Base-by-base conservation (phyloP, 352 stramenopile genomes). In the Globisporangium polare region DNA sequence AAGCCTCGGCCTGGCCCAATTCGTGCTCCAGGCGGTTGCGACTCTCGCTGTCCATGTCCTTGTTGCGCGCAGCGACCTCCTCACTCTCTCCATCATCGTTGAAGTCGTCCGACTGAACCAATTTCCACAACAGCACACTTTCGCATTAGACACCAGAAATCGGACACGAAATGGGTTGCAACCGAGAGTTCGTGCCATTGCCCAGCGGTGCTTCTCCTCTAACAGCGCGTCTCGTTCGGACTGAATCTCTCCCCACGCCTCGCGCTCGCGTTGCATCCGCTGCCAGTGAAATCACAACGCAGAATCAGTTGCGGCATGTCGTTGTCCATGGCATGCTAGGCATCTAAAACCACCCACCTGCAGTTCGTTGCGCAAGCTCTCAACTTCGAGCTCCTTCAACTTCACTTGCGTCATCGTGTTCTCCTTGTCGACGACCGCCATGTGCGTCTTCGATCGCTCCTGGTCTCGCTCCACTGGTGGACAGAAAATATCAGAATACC, bases 131-230 rank as follows among this genome's bases (percentile, higher is more conserved):
- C 2, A 12, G n/a, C 17, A 45, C 29, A 33, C 5, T 33, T 9
- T 33, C 29, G 8, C 29, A 33, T 33, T 33, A 33, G 29, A 33
- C 29, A 33, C 29, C 29, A 33, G 29, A 33, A 33, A 33, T 33
- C 29, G 29, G 8, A 33, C 8, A 33, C 29, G 29, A 7, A 33
- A 33, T 33, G 29, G 29, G 5, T 33, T 33, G 29, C 29, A 33
- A 33, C 5, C 8, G 29, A 33, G 29, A 33, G 13, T 17, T 63
- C 69, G 20, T 62, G 90, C 82, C 81, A 90, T 86, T 31, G 80
- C 81, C 85, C 85, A 94, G 12, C 83, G 83, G 62, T 94, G 85
- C 51, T 94, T 94, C 69, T 94, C 85, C 65, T 92, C 79, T 8
- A 92, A 54, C 15, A 94, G 57, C 10, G 77, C 83, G 59, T 94